These are phyloP conservation scores for Arbutus unedo DNA, from an alignment of 148 eudicot genomes.

Conservation along the genomic window DNA sequence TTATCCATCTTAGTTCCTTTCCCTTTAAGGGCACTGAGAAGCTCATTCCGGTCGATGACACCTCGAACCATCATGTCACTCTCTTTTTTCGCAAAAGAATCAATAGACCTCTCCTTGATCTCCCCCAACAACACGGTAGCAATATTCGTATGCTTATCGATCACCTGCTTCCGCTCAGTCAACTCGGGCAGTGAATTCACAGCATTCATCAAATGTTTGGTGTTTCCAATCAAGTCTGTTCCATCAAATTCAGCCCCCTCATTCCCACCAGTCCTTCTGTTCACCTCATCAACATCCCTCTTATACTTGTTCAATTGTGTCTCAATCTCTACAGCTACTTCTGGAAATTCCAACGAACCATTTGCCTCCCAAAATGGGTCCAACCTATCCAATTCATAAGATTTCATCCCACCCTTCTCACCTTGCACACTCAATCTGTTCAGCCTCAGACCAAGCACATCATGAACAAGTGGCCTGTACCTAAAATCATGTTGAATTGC, in stretches of 20 bases:
- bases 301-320: constrained; percentile 82
- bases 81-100: constrained; percentile 87
- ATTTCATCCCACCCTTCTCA: constrained; percentile 83
- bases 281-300: constrained; percentile 91
- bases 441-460: constrained; percentile 80
- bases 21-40: constrained; percentile 73
- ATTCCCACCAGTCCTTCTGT: constrained; percentile 78
- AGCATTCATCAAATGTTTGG: constrained; percentile 93
- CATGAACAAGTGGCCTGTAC: constrained; percentile 92
- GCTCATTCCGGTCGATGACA: constrained; percentile 72
- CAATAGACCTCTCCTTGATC: constrained; percentile 86
- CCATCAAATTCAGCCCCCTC: constrained; percentile 90
- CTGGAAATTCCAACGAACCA: constrained; percentile 86
- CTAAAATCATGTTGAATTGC: constrained; percentile 95
- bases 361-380: constrained; percentile 89
- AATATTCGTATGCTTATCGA: constrained; percentile 91
- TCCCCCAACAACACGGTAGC: constrained; percentile 84
- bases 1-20: constrained; percentile 83
- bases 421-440: constrained; percentile 78
- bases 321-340: constrained; percentile 92
- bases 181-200: constrained; percentile 91
- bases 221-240: constrained; percentile 86
- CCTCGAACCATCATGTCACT: constrained; percentile 93
- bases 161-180: constrained; percentile 87
- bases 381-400: constrained; percentile 64